Base-by-base conservation (phyloP, 2,329 filamentous ascomycete species). In the Atkinsonella hypoxylon region DNA sequence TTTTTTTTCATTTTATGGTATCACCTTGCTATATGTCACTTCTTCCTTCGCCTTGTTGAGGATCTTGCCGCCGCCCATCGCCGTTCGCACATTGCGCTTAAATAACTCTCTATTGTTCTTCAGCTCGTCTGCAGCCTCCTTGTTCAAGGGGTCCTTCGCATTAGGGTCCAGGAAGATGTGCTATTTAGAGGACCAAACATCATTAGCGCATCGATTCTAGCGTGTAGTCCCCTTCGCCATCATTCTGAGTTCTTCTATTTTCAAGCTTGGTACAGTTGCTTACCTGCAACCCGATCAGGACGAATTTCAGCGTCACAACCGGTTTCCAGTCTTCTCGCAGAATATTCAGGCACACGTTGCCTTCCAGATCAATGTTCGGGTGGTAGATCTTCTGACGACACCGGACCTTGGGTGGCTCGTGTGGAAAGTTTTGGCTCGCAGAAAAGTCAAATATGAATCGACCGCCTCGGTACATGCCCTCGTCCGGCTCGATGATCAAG, bases 351-450 rank as follows among this genome's bases (percentile, higher is more conserved):
- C 93, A 98, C 55, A 98, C 90, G 65, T 98, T 98, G 59, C 93
- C 93, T 66, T 97, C 89, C 40, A 95, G 78, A 64, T 98, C 93
- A 65, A 98, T 98, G 69, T 98, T 98, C 6, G 93, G 93, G 67
- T 98, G 93, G 72, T 98, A 98, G 61, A 98, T 97, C 76, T 95
- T 97, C 71, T 98, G 88, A 59, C 83, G 86, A 72, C 93, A 97
- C 64, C 87, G 93, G 60, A 98, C 93, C 71, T 97, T 97, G 18
- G 93, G 93, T 55, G 93, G 90, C 67, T 97, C 90, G 71, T 97
- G 93, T 0, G 93, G 93, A 70, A 95, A 98, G 72, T 87, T 93
- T 64, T 91, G 87, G 69, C 88, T 89, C 72, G 98, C 95, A 56
- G 81, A 79, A 70, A 98, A 97, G 57, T 80, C 85, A 69, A 98